Evolutionary conservation across 1,284 basidiomycete species (phyloP).

Genomic region (Heterobasidion irregulare): DNA sequence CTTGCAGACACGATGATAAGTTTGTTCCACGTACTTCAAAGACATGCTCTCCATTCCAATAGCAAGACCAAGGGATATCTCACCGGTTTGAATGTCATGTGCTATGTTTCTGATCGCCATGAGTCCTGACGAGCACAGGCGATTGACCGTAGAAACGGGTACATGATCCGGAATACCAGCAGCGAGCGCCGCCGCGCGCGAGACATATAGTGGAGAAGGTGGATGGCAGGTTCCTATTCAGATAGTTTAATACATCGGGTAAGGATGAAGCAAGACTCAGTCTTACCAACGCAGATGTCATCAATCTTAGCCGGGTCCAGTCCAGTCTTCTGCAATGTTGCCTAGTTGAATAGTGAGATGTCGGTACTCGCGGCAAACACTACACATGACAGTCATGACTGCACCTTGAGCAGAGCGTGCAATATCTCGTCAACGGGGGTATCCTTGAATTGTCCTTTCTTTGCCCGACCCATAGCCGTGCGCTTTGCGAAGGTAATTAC

Average conservation of each 20-base stretch:
- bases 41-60: constrained; percentile 84
- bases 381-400: background rate
- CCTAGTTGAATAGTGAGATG: constrained; percentile 22
- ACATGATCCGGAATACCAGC: constrained; percentile 75
- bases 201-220: constrained; percentile 75
- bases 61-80: constrained; percentile 70
- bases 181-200: constrained; percentile 71
- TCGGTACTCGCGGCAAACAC: background rate
- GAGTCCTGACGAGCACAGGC: constrained; percentile 79
- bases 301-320: constrained; percentile 58
- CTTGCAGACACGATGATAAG: background rate
- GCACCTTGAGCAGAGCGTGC: constrained; percentile 58
- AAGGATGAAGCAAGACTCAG: background rate
- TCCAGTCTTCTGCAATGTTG: constrained; percentile 35
- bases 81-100: constrained; percentile 65
- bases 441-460: constrained; percentile 79
- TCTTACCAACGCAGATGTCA: constrained; percentile 73
- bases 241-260: background rate
- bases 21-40: constrained; percentile 43
- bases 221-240: constrained; percentile 70
- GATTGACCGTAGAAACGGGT: constrained; percentile 65
- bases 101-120: constrained; percentile 81
- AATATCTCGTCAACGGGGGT: constrained; percentile 67
- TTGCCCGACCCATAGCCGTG: constrained; percentile 68
- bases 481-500: constrained; percentile 83